Evolutionary conservation across 2,329 filamentous ascomycete species (phyloP), one percentile per base, ranked within the genome.

Genomic region (Metarhizium album): DNA sequence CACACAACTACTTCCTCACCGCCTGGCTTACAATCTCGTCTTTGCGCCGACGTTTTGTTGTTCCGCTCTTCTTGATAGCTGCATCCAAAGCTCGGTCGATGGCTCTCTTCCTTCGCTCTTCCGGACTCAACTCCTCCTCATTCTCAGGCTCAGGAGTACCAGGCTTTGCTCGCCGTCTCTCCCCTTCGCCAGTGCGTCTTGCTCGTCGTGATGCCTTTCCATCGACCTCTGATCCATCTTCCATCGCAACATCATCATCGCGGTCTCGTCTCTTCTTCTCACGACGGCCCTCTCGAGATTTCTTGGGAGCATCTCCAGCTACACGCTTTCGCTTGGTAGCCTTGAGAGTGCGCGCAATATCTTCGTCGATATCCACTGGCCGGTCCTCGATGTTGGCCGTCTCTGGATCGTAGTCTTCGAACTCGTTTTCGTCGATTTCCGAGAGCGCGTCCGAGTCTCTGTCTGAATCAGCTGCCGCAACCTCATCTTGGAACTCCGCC

Each of bases 11-110:
- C 7, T 40, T 23, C 16, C 20, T 3, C 1, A 4, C 14, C 5
- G 1, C 4, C 6, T 16, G 18, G 11, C 83, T 50, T 75, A 90
- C 87, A 66, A 95, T 90, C 59, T 93, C 90, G 64, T 90, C 87
- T 74, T 88, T 88, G 74, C 88, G 91, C 58, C 85, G 77, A 55
- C 83, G 78, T 60, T 87, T 88, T 50, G 74, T 77, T 11, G 60
- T 58, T 31, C 62, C 58, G n/a, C 86, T 83, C 59, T 87, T 87
- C 72, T 94, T 94, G 59, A 95, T 74, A 1, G 90, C 90, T 51
- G 87, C 87, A 66, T 95, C 88, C 71, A 97, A 88, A 51, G 87
- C 86, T 58, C 84, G 80, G 61, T 95, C 88, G 49, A 98, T 82
- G 20, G 89, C 90, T 58, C 87, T 79, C 60, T 86, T 83, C 59